phyloP scores from a whole-genome alignment of 306 rosid genomes.

The Mimosa pudica region DNA sequence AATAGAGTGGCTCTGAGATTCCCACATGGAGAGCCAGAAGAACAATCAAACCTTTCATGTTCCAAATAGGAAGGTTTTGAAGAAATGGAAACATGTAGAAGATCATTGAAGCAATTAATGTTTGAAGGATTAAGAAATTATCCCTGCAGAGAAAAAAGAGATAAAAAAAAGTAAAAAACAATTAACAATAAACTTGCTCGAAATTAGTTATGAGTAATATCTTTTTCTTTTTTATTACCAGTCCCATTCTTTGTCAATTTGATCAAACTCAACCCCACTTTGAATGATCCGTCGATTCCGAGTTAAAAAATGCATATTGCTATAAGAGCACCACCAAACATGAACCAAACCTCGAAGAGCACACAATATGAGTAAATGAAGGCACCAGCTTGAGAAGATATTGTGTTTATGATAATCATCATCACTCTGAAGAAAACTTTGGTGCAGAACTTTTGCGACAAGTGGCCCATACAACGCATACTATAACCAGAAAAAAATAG shows the following conservation, averaged over 20 bases:
- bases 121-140: constrained; percentile 77
- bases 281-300: constrained; percentile 59
- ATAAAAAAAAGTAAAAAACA: neutral
- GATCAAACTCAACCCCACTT: constrained; percentile 83
- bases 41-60: constrained; percentile 52
- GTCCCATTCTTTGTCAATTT: constrained; percentile 68
- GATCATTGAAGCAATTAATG: constrained; percentile 49
- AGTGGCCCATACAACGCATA: constrained; percentile 67
- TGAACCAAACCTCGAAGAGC: constrained; percentile 51
- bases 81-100: constrained; percentile 52
- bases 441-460: constrained; percentile 52
- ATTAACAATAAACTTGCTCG: neutral
- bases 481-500: constrained; percentile 32
- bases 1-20: constrained; percentile 83
- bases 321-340: constrained; percentile 50
- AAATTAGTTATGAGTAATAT: neutral
- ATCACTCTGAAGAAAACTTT: constrained; percentile 22
- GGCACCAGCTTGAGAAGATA: constrained; percentile 49
- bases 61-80: constrained; percentile 66
- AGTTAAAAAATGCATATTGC: constrained; percentile 70
- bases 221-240: constrained; percentile 45
- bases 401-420: constrained; percentile 38
- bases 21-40: constrained; percentile 64
- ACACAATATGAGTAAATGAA: constrained; percentile 58
- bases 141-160: constrained; percentile 50